Base-by-base conservation (phyloP, 495 filamentous ascomycete species). In the Penicillium flavigenum region DNA sequence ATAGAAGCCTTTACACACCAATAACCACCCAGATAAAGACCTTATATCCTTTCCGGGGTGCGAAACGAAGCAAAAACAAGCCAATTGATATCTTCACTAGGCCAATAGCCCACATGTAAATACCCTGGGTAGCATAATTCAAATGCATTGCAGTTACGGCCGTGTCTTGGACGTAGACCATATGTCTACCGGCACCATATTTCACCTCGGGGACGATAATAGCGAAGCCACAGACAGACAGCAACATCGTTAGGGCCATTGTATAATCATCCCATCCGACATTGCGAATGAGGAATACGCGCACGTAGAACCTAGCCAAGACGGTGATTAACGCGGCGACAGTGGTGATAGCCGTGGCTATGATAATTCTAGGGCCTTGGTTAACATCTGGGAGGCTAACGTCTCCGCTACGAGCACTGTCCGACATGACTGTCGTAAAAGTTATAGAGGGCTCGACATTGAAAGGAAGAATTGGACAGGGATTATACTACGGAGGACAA, bases 31-130 rank as follows among this genome's bases (percentile, higher is more conserved):
- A 63, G 42, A 81, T 68, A 11, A 77, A 66, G 36, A 61, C 58
- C 44, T 61, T 73, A 54, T 76, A 78, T 6, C 60, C 53, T 44
- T 62, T 60, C 1, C 58, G 63, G 6, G 65, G 56, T 17, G 72
- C 67, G 44, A 80, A 68, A 1, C 78, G 73, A 47, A 79, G 46
- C 22, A 81, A 58, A 55, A 80, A 79, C 19, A 80, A 56, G 2
- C 75, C 77, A 49, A 80, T 72, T 38, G 74, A 75, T 42, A 79
- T 53, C 60, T 82, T 82, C 24, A 76, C 74, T 19, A 77, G 47
- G 12, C 70, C 67, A 32, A 81, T 74, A 0, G 61, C 71, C 59
- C 70, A 70, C 7, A 79, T 63, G 43, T 68, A 77, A 19, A 81
- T 61, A 1, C 64, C 67, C 49, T 78, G 75, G 1, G 68, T 71